Evolutionary conservation across 2,329 filamentous ascomycete genomes (phyloP).

Genomic region (Penicillium brasilianum): DNA sequence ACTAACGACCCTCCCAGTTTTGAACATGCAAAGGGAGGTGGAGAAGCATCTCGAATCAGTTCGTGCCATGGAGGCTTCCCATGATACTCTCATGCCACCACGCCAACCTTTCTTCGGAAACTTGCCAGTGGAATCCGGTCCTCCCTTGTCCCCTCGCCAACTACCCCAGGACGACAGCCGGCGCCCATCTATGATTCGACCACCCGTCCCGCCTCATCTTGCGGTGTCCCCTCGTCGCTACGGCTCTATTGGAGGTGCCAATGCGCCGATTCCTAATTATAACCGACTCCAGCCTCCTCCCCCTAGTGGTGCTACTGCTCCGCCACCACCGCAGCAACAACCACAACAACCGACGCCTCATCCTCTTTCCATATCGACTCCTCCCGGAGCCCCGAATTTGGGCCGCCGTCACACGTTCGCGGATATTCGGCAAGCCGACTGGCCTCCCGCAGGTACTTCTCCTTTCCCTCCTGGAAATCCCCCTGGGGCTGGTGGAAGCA

Average conservation of each 20-base stretch:
- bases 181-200: constrained; percentile 74
- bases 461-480: constrained; percentile 70
- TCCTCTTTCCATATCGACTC: constrained; percentile 62
- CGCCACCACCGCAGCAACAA: background rate
- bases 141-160: constrained; percentile 86
- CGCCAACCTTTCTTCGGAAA: constrained; percentile 70
- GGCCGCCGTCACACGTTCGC: constrained; percentile 89
- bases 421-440: constrained; percentile 88
- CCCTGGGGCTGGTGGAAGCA: constrained; percentile 52
- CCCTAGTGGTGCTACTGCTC: constrained; percentile 47
- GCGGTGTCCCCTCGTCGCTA: constrained; percentile 79
- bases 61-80: constrained; percentile 62
- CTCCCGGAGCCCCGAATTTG: constrained; percentile 65
- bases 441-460: constrained; percentile 64
- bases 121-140: constrained; percentile 65
- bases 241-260: constrained; percentile 77
- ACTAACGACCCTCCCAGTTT: constrained; percentile 46
- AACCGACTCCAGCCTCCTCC: constrained; percentile 71
- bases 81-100: constrained; percentile 68
- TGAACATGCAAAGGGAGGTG: constrained; percentile 67
- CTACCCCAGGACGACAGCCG: constrained; percentile 83
- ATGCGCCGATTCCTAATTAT: constrained; percentile 71
- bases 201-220: constrained; percentile 80
- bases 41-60: constrained; percentile 64
- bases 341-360: constrained; percentile 72